phyloP scores from a whole-genome alignment of 2,329 filamentous ascomycete species.

The Trichophyton schoenleinii region DNA sequence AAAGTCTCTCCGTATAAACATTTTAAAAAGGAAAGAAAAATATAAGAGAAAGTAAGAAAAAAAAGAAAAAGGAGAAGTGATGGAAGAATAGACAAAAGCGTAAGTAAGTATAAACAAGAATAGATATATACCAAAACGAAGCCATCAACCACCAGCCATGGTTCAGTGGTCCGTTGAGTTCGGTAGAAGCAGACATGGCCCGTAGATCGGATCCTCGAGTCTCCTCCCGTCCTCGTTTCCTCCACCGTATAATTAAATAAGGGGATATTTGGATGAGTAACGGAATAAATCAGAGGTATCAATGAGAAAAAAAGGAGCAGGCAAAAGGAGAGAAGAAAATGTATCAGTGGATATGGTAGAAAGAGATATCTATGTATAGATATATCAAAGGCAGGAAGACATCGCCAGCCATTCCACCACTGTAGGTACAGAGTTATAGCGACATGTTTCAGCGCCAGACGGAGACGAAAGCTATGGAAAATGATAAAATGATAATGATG shows the following conservation, averaged over 20 bases:
- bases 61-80: neutral
- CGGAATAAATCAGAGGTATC: neutral
- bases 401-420: neutral
- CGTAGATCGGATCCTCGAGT: neutral
- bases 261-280: neutral
- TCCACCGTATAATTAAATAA: slow-evolving; percentile 2
- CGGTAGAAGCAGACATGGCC: neutral
- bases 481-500: neutral
- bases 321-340: neutral
- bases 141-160: neutral
- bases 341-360: neutral
- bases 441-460: neutral
- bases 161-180: neutral
- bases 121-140: neutral
- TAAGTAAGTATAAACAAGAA: slow-evolving; percentile 2
- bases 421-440: neutral
- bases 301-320: neutral
- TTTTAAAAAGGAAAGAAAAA: neutral
- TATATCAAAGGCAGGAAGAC: neutral
- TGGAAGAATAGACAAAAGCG: neutral
- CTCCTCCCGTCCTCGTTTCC: neutral
- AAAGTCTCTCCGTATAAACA: neutral
- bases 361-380: neutral
- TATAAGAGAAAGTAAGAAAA: neutral
- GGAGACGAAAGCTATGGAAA: neutral